phyloP scores from a whole-genome alignment of 2,329 filamentous ascomycete genomes.

The Huntiella bhutanensis region DNA sequence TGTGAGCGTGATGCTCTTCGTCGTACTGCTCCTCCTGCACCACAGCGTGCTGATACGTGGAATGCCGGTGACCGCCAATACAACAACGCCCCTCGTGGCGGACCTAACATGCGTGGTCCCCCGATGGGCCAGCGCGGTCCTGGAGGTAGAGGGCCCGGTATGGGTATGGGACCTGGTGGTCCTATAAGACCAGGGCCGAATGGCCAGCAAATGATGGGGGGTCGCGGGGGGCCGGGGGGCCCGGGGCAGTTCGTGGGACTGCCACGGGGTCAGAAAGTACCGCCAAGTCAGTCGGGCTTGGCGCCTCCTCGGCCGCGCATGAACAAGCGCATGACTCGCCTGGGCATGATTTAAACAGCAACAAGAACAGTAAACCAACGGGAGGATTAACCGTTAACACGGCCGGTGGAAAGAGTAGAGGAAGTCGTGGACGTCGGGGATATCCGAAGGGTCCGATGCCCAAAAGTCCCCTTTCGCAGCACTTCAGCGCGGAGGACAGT shows the following conservation, averaged over 20 bases:
- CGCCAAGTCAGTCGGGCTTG: slow-evolving; percentile 19
- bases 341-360: slow-evolving; percentile 33
- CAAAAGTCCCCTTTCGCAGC: slow-evolving; percentile 2
- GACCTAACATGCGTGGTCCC: slow-evolving; percentile 9
- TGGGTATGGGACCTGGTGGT: slow-evolving; percentile 1
- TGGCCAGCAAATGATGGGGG: slow-evolving; percentile 12
- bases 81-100: slow-evolving; percentile 10
- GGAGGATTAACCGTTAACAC: too few species aligned
- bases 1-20: slow-evolving; percentile 73
- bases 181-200: slow-evolving; percentile 5
- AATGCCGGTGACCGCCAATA: slow-evolving; percentile 10
- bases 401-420: not conserved
- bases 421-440: not conserved
- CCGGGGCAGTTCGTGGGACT: slow-evolving; percentile 12
- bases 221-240: slow-evolving; percentile 11
- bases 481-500: not conserved
- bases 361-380: not conserved
- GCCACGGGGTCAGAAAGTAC: slow-evolving; percentile 12
- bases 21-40: slow-evolving; percentile 18
- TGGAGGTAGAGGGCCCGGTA: slow-evolving; percentile 10
- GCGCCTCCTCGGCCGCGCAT: slow-evolving; percentile 23
- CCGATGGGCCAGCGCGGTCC: slow-evolving; percentile 14
- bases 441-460: slow-evolving; percentile 3
- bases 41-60: slow-evolving; percentile 4
- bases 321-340: slow-evolving; percentile 43